Percentiles rank a stretch among this genome's conserved stretches.
These are phyloP conservation scores for Beta corolliflora DNA, from an alignment of 179 eudicot genomes.

Conservation along the genomic window DNA sequence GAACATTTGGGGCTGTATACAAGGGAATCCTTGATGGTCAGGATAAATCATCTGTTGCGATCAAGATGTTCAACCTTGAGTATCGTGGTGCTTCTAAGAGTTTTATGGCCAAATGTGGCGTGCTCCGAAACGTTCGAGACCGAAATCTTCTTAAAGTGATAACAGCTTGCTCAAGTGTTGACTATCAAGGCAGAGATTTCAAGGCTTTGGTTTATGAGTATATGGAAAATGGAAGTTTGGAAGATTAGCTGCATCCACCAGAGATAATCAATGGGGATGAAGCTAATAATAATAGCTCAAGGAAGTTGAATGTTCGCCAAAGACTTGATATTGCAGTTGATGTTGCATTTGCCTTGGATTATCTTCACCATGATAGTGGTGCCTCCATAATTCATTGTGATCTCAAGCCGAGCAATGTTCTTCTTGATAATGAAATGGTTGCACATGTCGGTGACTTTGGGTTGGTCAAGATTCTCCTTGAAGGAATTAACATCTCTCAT, in stretches of 20 bases:
- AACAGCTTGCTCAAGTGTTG: conserved; percentile 37
- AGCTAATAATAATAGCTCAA: not conserved
- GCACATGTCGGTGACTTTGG: conserved; percentile 44
- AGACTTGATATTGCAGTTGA: conserved; percentile 34
- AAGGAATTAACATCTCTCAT: not conserved
- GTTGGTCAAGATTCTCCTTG: conserved; percentile 26
- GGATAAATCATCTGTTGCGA: conserved; percentile 11
- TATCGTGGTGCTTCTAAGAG: conserved; percentile 27
- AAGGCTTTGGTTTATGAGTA: conserved; percentile 41
- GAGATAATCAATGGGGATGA: not conserved
- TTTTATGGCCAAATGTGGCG: conserved; percentile 35
- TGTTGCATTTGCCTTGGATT: conserved; percentile 34
- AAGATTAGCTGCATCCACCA: conserved; percentile 31
- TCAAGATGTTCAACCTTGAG: conserved; percentile 13
- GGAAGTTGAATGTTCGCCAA: conserved; percentile 15
- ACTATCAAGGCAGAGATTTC: conserved; percentile 36
- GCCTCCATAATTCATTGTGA: conserved; percentile 36
- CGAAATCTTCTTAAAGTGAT: conserved; percentile 36
- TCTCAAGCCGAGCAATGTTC: conserved; percentile 42
- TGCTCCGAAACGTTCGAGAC: conserved; percentile 32
- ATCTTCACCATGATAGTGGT: conserved; percentile 32
- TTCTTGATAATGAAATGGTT: conserved; percentile 36
- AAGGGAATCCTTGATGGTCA: conserved; percentile 20
- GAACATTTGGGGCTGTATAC: conserved; percentile 30
- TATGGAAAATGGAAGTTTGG: conserved; percentile 38